These are phyloP conservation scores for Pontederia crassipes DNA, from an alignment of 176 grass and related monocot genomes.

Conservation along the genomic window DNA sequence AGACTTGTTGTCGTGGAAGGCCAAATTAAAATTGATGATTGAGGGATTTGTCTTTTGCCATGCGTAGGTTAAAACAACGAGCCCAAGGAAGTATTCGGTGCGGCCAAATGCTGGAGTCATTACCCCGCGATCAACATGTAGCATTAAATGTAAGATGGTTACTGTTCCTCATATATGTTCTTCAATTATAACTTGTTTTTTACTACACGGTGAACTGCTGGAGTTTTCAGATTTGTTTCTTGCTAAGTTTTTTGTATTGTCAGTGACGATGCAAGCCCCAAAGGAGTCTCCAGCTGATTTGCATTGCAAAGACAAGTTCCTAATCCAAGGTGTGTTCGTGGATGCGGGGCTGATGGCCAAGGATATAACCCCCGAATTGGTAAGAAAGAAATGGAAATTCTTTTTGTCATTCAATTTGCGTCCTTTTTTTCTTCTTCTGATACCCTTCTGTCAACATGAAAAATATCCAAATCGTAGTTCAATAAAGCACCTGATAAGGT, in stretches of 20 bases:
- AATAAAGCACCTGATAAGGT: slow-evolving; percentile 49
- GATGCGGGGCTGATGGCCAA: slow-evolving; percentile 25
- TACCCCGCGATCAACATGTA: slow-evolving; percentile 34
- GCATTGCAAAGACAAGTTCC: slow-evolving; percentile 89
- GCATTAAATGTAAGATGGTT: slow-evolving; percentile 34
- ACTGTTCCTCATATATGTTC: slow-evolving; percentile 1
- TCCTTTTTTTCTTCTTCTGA: slow-evolving; percentile 17
- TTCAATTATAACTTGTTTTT: not conserved
- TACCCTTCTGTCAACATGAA: not conserved
- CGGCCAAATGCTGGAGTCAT: slow-evolving; percentile 64
- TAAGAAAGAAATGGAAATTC: slow-evolving; percentile 10
- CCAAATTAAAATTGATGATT: slow-evolving; percentile 1
- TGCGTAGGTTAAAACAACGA: slow-evolving; percentile 84
- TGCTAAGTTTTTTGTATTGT: not conserved
- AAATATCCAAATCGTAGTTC: slow-evolving; percentile 42
- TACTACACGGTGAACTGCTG: not conserved
- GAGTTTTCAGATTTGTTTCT: slow-evolving; percentile 6
- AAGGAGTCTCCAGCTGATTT: slow-evolving; percentile 74
- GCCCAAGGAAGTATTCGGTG: slow-evolving; percentile 72
- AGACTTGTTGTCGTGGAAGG: slow-evolving; percentile 1
- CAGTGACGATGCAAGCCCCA: slow-evolving; percentile 73
- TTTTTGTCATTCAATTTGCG: not conserved
- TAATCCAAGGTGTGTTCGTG: slow-evolving; percentile 55
- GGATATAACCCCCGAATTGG: slow-evolving; percentile 62
- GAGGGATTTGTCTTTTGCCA: not conserved